phyloP scores from a whole-genome alignment of 2,329 filamentous ascomycete species.

The Diaporthe capsici region DNA sequence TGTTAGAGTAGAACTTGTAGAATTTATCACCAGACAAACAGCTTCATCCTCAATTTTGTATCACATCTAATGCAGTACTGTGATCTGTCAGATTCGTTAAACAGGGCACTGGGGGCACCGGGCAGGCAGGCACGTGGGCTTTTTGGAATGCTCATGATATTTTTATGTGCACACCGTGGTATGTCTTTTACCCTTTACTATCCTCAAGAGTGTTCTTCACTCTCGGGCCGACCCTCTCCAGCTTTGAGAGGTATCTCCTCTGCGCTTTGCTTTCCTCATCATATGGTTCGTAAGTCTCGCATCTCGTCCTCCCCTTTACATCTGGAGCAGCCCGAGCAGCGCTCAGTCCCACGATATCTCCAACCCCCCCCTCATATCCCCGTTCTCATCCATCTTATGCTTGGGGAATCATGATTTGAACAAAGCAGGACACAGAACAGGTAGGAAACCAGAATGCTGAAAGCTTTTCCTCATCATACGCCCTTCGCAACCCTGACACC shows the following conservation, averaged over 20 bases:
- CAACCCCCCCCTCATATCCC: not conserved
- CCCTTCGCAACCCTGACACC: conserved; percentile 23
- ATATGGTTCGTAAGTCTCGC: conserved; percentile 38
- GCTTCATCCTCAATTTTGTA: not conserved
- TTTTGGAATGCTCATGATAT: conserved; percentile 38
- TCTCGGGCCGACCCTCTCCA: not conserved
- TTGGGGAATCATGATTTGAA: conserved; percentile 33
- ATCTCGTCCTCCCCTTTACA: conserved; percentile 25
- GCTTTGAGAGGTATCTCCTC: conserved; percentile 33
- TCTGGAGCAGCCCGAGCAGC: not conserved
- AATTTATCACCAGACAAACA: not conserved
- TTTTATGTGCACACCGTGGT: conserved; percentile 36
- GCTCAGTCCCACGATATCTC: conserved; percentile 19
- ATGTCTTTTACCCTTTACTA: conserved; percentile 19
- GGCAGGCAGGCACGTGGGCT: not conserved
- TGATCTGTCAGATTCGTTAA: not conserved
- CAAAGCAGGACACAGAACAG: conserved; percentile 16
- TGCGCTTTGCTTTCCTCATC: conserved; percentile 22
- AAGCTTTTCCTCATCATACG: conserved; percentile 32
- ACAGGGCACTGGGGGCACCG: not conserved
- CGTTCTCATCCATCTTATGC: conserved; percentile 23
- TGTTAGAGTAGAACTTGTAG: not conserved
- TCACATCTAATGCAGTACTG: not conserved
- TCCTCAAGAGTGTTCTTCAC: not conserved
- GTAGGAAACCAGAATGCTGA: conserved; percentile 28